Evolutionary conservation across 2,329 filamentous ascomycete species (phyloP), one percentile per base, ranked within the genome.

Genomic region (Pseudocercospora pini-densiflorae): DNA sequence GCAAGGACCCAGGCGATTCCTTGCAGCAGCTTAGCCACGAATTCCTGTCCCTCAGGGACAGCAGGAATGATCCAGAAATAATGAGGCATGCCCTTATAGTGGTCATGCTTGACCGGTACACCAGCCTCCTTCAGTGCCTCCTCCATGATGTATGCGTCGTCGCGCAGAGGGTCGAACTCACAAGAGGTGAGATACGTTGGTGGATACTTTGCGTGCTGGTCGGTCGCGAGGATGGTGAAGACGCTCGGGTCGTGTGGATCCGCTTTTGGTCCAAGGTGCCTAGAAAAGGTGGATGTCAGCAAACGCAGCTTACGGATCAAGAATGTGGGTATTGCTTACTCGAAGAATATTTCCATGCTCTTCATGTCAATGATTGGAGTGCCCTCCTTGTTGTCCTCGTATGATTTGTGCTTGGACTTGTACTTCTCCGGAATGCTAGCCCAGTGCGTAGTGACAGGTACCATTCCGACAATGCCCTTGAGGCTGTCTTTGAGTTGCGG

Each of bases 101-200:
- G 61, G 6, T 66, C 64, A 49, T 62, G 54, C 40, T 66, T 66
- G 16, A 61, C 62, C 23, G 61, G 61, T 2, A 66, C 64, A 3
- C 74, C 79, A 0, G 82, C 79, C 53, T 83, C 82, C 31, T 80
- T 76, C 68, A 87, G 69, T 2, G 81, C 72, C 54, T 77, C 74
- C 71, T 86, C 84, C 70, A 86, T 86, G 0, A 86, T 80, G 33
- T 86, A 68, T 0, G 76, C 82, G 64, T 86, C 85, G 67, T 87
- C 85, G 7, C 85, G 74, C 4, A 84, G 68, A 0, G 81, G 81
- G 70, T 87, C 85, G 58, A 83, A 70, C n/a, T 84, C 84, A 66
- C 80, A 82, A 1, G 84, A 76, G 67, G 85, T 82, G 5, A 87
- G 76, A 71, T 85, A 86, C 0, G 81, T 78, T 1, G 77, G 78